Base-by-base conservation (phyloP, 2,329 filamentous ascomycete species). In the Penicillium psychrosexuale region DNA sequence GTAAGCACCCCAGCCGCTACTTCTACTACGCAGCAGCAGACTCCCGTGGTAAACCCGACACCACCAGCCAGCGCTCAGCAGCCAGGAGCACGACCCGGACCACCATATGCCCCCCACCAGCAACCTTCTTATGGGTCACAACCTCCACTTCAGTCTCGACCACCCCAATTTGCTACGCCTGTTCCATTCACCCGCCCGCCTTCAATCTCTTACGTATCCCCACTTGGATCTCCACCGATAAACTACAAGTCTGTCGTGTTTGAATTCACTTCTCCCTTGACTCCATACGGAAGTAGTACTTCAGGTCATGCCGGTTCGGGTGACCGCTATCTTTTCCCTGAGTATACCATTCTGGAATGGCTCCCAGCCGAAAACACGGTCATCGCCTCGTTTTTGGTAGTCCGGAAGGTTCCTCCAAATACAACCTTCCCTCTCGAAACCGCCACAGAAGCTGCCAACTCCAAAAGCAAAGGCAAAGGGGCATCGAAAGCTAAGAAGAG, bases 321-420 rank as follows among this genome's bases (percentile, higher is more conserved):
- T 11, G 78, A 80, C 61, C 73, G 78, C 19, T 80, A 77, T 61
- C 61, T 79, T 1, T 78, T 80, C 56, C 78, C 78, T 0, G 76
- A 79, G 59, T 65, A 78, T 61, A 73, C 77, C 3, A 79, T 80
- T 3, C 60, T 80, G 17, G 78, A 80, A 57, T 78, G 74, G 65
- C 68, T 77, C 19, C 73, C 75, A 4, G 75, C 72, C 15, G 76
- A 77, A 34, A 77, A 71, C 11, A 72, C 72, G 6, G 74, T 80
- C 27, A 66, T 79, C 39, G 76, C 75, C 31, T 80, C 78, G 1
- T 80, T 80, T 58, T 62, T 80, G 6, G 64, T 78, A 15, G 72
- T 78, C 22, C 69, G 74, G 13, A 76, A 75, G 51, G 75, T 77
- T 1, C 73, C 73, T 46, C 65, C 71, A 30, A 73, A 71, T 43